Conservation (phyloP, 2,329 filamentous ascomycete species). For the Sordariomycetes sp. region DNA sequence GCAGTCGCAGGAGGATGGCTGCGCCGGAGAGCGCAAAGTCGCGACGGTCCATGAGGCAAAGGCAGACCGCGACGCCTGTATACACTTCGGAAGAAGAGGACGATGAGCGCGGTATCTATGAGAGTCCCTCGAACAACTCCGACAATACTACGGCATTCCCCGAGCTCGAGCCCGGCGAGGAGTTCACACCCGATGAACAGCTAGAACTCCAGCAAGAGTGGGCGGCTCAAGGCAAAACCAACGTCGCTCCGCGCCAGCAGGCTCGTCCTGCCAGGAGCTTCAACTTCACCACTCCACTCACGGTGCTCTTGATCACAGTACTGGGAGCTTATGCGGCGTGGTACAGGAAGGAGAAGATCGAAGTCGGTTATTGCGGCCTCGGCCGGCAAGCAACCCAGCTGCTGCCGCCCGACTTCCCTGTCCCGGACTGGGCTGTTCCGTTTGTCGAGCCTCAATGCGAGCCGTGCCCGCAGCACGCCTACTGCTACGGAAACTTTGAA, state of each 20-base stretch:
- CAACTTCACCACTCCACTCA: conserved; percentile 50
- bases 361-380: conserved; percentile 86
- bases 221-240: conserved; percentile 35
- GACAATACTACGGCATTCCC: conserved; percentile 6
- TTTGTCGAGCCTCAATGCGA: conserved; percentile 74
- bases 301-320: conserved; percentile 57
- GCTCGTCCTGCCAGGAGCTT: conserved; percentile 23
- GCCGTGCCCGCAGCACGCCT: conserved; percentile 78
- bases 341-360: conserved; percentile 92
- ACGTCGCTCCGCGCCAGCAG: conserved; percentile 27
- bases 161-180: conserved; percentile 60
- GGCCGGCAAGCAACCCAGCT: conserved; percentile 47
- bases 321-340: conserved; percentile 63
- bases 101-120: background rate
- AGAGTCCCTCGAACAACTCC: background rate
- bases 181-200: conserved; percentile 88
- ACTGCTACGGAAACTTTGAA: conserved; percentile 67
- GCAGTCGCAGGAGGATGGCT: conserved; percentile 33
- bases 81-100: conserved; percentile 2
- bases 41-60: conserved; percentile 28
- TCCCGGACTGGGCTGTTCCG: conserved; percentile 61
- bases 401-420: conserved; percentile 30
- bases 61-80: conserved; percentile 21
- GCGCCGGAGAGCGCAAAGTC: conserved; percentile 24
- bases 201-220: conserved; percentile 65